These are phyloP conservation scores for Carex parvula DNA, from an alignment of 176 grass and related monocot species.

Conservation along the genomic window DNA sequence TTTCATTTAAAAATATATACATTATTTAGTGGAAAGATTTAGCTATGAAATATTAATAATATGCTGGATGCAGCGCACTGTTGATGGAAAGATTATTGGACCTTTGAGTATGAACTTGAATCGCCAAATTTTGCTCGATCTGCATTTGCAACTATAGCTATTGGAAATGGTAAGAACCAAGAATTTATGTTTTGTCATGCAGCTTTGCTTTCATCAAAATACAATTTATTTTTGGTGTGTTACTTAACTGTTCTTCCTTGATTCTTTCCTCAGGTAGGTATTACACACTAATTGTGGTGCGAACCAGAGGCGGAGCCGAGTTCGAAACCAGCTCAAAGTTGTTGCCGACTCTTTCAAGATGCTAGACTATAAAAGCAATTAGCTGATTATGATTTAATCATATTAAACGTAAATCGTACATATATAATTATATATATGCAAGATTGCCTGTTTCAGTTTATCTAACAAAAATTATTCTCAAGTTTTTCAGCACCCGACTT, in stretches of 20 bases:
- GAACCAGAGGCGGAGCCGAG: conserved; percentile 76
- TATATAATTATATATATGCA: not conserved
- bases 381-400: not conserved
- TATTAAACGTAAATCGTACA: not conserved
- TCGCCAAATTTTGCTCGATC: conserved; percentile 57
- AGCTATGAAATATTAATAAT: not conserved
- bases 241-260: not conserved
- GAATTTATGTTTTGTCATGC: not conserved
- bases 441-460: not conserved
- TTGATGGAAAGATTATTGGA: conserved; percentile 97
- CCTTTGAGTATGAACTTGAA: conserved; percentile 87
- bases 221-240: not conserved
- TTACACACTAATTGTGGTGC: conserved; percentile 87
- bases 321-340: conserved; percentile 70
- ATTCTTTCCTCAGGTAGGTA: conserved; percentile 41
- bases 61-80: conserved; percentile 48
- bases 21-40: not conserved
- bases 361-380: conserved; percentile 29
- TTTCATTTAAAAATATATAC: not conserved
- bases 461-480: not conserved
- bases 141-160: conserved; percentile 76
- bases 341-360: conserved; percentile 88
- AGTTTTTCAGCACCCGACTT: not conserved
- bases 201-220: not conserved
- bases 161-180: conserved; percentile 58